Conservation (phyloP, 129 eudicot genomes). For the Scalesia atractyloides region DNA sequence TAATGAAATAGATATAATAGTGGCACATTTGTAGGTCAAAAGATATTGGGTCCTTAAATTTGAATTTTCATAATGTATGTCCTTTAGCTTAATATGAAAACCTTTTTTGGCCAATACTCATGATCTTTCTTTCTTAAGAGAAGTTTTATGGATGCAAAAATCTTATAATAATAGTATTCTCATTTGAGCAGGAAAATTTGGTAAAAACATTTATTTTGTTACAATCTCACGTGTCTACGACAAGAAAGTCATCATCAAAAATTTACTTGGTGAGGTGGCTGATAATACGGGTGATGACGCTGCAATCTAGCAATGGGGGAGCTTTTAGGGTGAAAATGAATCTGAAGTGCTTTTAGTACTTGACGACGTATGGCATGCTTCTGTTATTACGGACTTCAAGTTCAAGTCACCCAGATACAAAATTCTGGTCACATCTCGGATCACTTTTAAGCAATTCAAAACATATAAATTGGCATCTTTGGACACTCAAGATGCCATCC, state of each 20-base stretch:
- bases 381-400: constrained; percentile 20
- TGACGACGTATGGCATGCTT: constrained; percentile 41
- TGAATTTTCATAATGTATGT: no score
- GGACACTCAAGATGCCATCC: constrained; percentile 4
- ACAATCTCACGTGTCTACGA: constrained; percentile 3
- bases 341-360: constrained; percentile 6
- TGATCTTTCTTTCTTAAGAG: no score
- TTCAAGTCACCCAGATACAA: constrained; percentile 30
- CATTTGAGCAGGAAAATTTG: constrained; percentile 7
- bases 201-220: constrained; percentile 16
- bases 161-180: neutral
- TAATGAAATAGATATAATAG: no score
- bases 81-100: no score
- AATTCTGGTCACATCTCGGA: constrained; percentile 37
- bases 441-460: neutral
- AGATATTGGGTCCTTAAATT: no score
- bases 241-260: constrained; percentile 12
- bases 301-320: constrained; percentile 18
- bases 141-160: no score
- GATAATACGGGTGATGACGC: neutral
- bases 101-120: no score
- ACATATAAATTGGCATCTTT: constrained; percentile 5
- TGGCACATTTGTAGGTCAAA: no score
- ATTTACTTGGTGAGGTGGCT: constrained; percentile 8
- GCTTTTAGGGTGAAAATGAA: constrained; percentile 14